Base-by-base conservation (phyloP, 805 yeast genomes). In the Saccharomycopsis sp. region DNA sequence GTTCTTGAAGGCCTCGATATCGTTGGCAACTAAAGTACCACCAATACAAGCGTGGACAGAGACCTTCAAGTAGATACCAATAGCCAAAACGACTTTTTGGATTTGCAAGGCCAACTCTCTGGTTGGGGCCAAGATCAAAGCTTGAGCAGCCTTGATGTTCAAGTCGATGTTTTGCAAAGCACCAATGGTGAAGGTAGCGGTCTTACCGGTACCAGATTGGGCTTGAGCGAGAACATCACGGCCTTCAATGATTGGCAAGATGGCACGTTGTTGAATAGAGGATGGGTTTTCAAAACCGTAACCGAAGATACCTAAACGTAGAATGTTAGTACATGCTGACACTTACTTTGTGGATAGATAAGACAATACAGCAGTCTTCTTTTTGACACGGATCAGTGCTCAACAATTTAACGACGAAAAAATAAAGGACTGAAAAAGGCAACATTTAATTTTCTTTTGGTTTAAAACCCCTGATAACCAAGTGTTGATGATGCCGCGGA, bases 21-120 rank as follows among this genome's bases (percentile, higher is more conserved):
- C 99, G 64, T 91, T 94, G 61, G 84, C 84, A 72, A 90, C 81
- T 61, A 89, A 82, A 62, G 96, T 92, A 73, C 99, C 99, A 75
- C 99, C 99, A 69, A 94, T 89, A 75, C 96, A 92, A 56, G 98
- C 97, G 72, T 94, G 97, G 68, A 94, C 91, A 64, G 86, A 83
- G 62, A 92, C 82, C 69, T 89, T 85, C 86, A 94, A 84, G 79
- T 88, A 89, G 74, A 84, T 83, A 64, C 98, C 97, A 66, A 94
- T 81, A 66, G 91, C 87, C 71, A 85, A 79, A 55, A 92, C 89
- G 66, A 94, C 99, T 72, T 85, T 89, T 77, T 90, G 96, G 72
- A 94, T 94, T 80, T 94, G 99, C 66, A 84, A 79, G 53, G 98
- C 98, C 73, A 94, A 82, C 79, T 92, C 99, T 79, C 99, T 87